phyloP scores from a whole-genome alignment of 257 asterid species.

The Striga asiatica region DNA sequence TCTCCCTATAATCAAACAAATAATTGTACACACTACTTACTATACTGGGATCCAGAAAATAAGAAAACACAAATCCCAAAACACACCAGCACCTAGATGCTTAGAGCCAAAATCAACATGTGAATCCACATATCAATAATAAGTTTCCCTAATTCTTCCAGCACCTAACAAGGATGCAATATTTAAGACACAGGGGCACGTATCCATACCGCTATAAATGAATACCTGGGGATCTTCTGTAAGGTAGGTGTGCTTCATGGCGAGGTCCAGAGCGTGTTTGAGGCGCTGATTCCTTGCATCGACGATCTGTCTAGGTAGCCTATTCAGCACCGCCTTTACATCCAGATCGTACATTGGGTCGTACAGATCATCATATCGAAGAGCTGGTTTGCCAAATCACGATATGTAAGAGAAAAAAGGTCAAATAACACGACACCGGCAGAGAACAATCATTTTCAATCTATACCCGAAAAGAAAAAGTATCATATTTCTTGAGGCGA shows the following conservation, averaged over 20 bases:
- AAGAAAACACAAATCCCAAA: too few species aligned
- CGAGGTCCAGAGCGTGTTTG: slow-evolving; percentile 83
- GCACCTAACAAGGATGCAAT: too few species aligned
- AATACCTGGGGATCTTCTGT: slow-evolving; percentile 65
- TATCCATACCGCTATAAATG: background rate
- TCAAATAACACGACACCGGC: background rate
- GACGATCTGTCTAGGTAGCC: slow-evolving; percentile 75
- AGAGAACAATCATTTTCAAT: too few species aligned
- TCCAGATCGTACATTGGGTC: slow-evolving; percentile 81
- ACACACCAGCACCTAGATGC: too few species aligned
- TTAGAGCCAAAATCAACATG: too few species aligned
- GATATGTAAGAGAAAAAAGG: background rate
- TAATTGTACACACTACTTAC: too few species aligned
- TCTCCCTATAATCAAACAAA: too few species aligned
- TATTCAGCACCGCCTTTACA: slow-evolving; percentile 77
- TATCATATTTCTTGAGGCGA: background rate
- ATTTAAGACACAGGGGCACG: background rate
- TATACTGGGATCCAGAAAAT: too few species aligned
- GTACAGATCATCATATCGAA: slow-evolving; percentile 70
- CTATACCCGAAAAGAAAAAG: background rate
- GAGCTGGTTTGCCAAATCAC: slow-evolving; percentile 32
- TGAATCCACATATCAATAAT: too few species aligned
- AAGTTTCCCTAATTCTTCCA: too few species aligned
- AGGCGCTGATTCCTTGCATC: slow-evolving; percentile 88
- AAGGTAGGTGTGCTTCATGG: slow-evolving; percentile 79